Conservation (phyloP, 352 stramenopile genomes). For the Pythium sp. region DNA sequence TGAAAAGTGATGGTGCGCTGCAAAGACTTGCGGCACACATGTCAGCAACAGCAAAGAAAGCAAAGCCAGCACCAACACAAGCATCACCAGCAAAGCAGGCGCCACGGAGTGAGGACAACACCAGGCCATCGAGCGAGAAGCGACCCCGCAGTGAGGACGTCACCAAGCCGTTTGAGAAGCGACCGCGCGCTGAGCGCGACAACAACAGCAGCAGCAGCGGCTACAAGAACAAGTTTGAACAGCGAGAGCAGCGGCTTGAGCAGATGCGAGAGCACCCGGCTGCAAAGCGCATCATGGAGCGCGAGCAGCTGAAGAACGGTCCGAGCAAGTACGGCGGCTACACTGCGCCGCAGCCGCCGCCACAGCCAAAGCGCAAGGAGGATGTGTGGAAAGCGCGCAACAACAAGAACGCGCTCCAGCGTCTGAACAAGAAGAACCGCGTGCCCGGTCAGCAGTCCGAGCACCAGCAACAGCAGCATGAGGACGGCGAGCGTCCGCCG, state of each 20-base stretch:
- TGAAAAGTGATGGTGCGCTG: conserved; percentile 15
- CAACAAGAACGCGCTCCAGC: conserved; percentile 20
- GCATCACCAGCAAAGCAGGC: background rate
- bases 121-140: conserved; percentile 8
- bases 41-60: conserved; percentile 18
- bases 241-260: background rate
- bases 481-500: background rate
- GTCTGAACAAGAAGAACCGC: conserved; percentile 18
- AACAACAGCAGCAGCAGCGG: background rate
- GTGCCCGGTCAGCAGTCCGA: conserved; percentile 2
- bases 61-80: conserved; percentile 1
- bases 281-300: conserved; percentile 14
- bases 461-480: conserved; percentile 11
- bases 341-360: conserved; percentile 12
- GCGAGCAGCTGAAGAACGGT: conserved; percentile 14
- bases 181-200: conserved; percentile 5
- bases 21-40: conserved; percentile 34
- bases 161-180: conserved; percentile 14
- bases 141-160: background rate
- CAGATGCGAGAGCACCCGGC: conserved; percentile 14
- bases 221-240: conserved; percentile 1
- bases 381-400: conserved; percentile 13
- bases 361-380: conserved; percentile 24
- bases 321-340: conserved; percentile 3
- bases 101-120: background rate